Conservation (phyloP, 768 basidiomycete genomes). For the Xerocomus spinulosus region DNA sequence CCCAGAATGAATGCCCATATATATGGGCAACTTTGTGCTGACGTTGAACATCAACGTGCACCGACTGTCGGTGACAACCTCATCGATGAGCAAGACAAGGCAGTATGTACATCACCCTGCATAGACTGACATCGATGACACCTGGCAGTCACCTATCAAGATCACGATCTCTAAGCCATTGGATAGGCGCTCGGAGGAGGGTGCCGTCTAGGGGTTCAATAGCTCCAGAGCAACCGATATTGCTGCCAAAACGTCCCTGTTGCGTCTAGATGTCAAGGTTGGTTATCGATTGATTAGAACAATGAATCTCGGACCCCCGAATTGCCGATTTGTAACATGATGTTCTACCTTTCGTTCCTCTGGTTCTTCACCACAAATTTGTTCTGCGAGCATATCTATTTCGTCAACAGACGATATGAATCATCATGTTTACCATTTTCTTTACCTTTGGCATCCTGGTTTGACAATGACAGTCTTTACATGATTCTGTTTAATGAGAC, state of each 20-base stretch:
- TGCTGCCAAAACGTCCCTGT: no score
- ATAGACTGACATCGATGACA: not conserved
- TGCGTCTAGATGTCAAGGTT: no score
- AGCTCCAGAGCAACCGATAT: no score
- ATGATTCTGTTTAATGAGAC: no score
- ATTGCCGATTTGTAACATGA: no score
- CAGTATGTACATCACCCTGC: conserved; percentile 2
- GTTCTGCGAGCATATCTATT: not conserved
- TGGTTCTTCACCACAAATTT: not conserved
- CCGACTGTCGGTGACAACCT: conserved; percentile 1
- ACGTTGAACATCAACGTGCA: conserved; percentile 13
- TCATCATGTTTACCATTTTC: not conserved
- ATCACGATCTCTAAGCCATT: conserved; percentile 11
- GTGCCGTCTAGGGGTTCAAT: conserved; percentile 11
- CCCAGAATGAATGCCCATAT: conserved; percentile 15
- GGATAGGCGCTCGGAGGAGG: conserved; percentile 5
- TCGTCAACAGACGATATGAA: not conserved
- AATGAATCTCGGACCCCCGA: no score
- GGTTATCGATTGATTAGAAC: no score
- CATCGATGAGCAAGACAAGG: conserved; percentile 2
- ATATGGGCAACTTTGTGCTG: conserved; percentile 5
- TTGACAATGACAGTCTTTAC: not conserved
- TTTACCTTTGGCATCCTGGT: not conserved
- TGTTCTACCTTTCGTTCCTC: not conserved
- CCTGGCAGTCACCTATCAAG: conserved; percentile 13